phyloP scores from a whole-genome alignment of 352 stramenopile genomes.

The Pythium phragmiticola region DNA sequence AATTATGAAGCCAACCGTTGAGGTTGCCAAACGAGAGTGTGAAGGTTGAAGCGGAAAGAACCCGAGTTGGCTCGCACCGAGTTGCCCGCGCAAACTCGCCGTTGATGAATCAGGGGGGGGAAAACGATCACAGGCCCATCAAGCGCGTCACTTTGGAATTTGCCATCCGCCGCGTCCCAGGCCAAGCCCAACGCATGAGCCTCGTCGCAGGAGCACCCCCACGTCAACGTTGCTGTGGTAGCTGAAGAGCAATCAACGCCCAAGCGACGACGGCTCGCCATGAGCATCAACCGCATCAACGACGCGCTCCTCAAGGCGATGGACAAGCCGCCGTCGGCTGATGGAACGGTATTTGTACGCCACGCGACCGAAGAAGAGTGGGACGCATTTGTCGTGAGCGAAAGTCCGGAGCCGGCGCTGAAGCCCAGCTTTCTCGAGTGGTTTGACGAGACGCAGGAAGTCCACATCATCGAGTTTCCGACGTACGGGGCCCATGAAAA shows the following conservation, averaged over 20 bases:
- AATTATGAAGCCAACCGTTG: background rate
- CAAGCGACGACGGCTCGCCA: background rate
- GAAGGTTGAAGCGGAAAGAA: background rate
- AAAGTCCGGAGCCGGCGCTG: background rate
- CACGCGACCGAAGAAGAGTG: background rate
- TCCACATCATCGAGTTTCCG: constrained; percentile 1
- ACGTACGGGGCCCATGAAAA: no score
- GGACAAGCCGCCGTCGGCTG: background rate
- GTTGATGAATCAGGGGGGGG: background rate
- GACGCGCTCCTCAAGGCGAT: background rate
- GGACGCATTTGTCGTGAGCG: background rate
- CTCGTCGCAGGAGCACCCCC: background rate
- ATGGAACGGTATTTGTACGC: background rate
- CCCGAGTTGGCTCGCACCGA: background rate
- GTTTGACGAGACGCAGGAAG: background rate
- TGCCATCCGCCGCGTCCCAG: background rate
- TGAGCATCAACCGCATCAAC: background rate
- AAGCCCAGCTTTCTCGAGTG: background rate
- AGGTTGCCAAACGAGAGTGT: background rate
- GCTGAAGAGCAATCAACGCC: background rate
- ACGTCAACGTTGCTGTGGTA: background rate
- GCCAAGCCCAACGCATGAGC: background rate
- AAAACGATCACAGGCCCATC: background rate
- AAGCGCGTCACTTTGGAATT: background rate
- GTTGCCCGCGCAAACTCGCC: background rate